Evolutionary conservation across 306 rosid genomes (phyloP), one percentile per base, ranked within the genome.

Genomic region (Sicyos edulis): DNA sequence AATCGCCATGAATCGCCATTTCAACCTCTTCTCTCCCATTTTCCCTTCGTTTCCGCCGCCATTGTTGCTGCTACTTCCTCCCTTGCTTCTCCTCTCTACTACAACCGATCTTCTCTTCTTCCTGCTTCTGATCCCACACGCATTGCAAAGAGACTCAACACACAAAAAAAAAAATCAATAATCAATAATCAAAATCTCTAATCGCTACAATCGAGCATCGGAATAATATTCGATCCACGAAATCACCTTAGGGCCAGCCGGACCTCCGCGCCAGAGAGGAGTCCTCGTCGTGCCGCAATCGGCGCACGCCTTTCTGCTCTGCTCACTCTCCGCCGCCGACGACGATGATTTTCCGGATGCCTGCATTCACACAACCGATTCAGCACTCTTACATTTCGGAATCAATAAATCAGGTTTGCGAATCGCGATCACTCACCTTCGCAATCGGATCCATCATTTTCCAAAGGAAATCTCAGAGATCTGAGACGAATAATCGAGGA

Each of bases 211-310:
- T 50, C 73, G 73, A 70, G 51, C 14, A 2, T 15, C 37, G 68
- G 56, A 54, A 79, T n/a, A n/a, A n/a, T n/a, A n/a, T 24, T 32
- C 16, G 19, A 16, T 11, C 32, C 29, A 42, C 21, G 7, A 60
- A 26, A 1, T 56, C 64, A 92, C 99, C 96, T 91, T 93, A 0
- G 99, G 99, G 1, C 99, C 96, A 0, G 99, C 96, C 0, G 97
- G 99, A 26, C 99, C 97, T 16, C 99, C 99, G 15, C 97, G 65
- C 97, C 99, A 93, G 12, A 93, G 82, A 78, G 99, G 99, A 24
- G 96, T 93, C 51, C 91, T 91, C 15, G 92, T 63, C 12, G 99
- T 93, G 5, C 97, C 99, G 53, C 99, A 93, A 78, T 93, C 97
- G 45, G 95, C 95, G 52, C 99, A 93, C 5, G 89, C 87, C 52